phyloP scores from a whole-genome alignment of 208 protist genomes.

The Zelonia costaricensis region DNA sequence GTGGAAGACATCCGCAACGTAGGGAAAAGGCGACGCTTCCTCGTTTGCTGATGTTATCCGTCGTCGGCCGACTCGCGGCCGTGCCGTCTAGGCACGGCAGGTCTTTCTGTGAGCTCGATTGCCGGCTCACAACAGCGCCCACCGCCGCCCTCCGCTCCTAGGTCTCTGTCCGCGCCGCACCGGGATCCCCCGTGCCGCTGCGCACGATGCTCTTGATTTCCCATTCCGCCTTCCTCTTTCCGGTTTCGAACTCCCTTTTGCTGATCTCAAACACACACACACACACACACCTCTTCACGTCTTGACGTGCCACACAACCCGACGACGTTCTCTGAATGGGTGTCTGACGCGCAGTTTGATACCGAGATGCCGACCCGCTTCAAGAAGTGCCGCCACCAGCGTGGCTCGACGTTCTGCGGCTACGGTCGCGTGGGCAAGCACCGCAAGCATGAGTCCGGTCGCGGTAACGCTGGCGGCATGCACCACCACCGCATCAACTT shows the following conservation, averaged over 20 bases:
- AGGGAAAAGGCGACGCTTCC: too few species aligned
- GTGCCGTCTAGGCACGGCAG: too few species aligned
- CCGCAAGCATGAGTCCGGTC: conserved; percentile 99
- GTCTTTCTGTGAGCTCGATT: neutral
- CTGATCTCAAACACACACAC: conserved; percentile 2
- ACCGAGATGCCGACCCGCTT: conserved; percentile 88
- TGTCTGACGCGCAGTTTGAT: conserved; percentile 2
- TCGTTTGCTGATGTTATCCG: too few species aligned
- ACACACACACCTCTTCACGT: neutral
- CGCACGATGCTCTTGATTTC: too few species aligned
- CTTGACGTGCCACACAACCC: neutral
- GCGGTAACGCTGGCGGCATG: conserved; percentile 99
- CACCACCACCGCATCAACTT: conserved; percentile 99
- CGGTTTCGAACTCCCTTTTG: too few species aligned
- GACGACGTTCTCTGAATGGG: neutral
- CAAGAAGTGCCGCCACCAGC: conserved; percentile 93
- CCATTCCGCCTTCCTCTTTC: too few species aligned
- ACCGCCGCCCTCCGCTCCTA: neutral
- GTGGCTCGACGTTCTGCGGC: conserved; percentile 91
- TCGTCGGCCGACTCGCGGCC: too few species aligned
- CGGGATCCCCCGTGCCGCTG: too few species aligned
- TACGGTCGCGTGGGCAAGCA: conserved; percentile 98
- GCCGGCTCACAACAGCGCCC: neutral
- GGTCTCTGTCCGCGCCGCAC: too few species aligned
- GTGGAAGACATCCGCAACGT: too few species aligned